Evolutionary conservation across 2,329 filamentous ascomycete species (phyloP).

Genomic region (Ambrosiella xylebori): DNA sequence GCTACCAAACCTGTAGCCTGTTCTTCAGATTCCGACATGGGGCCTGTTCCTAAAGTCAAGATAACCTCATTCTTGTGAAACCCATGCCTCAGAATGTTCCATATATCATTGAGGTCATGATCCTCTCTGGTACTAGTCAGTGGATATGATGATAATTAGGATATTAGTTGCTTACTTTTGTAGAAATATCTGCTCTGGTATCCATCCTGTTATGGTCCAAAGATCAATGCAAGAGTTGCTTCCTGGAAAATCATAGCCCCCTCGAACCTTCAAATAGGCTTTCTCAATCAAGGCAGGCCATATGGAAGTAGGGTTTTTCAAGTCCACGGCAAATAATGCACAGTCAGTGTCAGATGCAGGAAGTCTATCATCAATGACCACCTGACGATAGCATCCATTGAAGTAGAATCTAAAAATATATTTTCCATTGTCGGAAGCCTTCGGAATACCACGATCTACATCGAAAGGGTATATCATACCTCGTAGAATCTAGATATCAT

Average conservation of each 20-base stretch:
- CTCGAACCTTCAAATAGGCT: constrained; percentile 85
- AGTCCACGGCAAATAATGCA: constrained; percentile 73
- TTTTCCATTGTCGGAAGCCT: constrained; percentile 61
- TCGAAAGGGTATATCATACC: constrained; percentile 64
- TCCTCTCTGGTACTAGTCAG: constrained; percentile 42
- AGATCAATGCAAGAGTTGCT: constrained; percentile 94
- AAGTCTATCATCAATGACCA: constrained; percentile 76
- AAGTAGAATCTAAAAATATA: constrained; percentile 90
- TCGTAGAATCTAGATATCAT: constrained; percentile 41
- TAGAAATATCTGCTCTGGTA: constrained; percentile 86
- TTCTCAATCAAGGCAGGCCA: constrained; percentile 94
- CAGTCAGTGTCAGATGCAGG: constrained; percentile 60
- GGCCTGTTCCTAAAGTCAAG: constrained; percentile 78
- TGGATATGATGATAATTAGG: background rate
- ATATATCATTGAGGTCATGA: constrained; percentile 56
- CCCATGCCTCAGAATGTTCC: constrained; percentile 57
- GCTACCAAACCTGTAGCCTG: constrained; percentile 64
- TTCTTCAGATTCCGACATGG: constrained; percentile 61
- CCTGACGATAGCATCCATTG: constrained; percentile 78
- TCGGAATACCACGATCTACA: constrained; percentile 35
- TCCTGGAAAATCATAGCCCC: constrained; percentile 93
- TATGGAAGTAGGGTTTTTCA: constrained; percentile 60
- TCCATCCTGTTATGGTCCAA: constrained; percentile 87
- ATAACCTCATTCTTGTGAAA: constrained; percentile 62
- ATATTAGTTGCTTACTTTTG: constrained; percentile 37